Evolutionary conservation across 345 rosid genomes (phyloP).

Genomic region (Salix viminalis): DNA sequence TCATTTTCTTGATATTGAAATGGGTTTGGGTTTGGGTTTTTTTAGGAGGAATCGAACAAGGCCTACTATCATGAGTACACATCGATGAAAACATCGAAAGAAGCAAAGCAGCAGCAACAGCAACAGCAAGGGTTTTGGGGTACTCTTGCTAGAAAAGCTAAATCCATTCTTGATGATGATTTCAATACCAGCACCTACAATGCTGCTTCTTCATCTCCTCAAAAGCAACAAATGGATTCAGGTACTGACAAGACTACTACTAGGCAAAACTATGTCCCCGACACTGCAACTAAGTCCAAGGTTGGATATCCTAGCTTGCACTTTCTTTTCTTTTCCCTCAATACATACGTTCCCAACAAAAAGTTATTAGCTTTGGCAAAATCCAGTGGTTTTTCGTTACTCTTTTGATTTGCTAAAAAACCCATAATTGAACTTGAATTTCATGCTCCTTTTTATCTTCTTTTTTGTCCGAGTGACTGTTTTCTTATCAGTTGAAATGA

Average conservation of each 20-base stretch:
- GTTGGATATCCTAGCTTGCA: background rate
- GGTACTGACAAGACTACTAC: background rate
- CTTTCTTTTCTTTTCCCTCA: background rate
- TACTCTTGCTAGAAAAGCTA: slow-evolving; percentile 26
- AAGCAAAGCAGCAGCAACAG: slow-evolving; percentile 31
- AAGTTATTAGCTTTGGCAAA: background rate
- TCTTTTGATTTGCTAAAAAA: background rate
- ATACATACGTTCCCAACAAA: background rate
- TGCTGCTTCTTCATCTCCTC: background rate
- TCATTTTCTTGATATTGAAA: background rate
- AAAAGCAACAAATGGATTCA: background rate
- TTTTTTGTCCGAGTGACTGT: background rate
- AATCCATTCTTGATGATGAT: slow-evolving; percentile 27
- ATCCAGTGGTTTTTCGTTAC: background rate
- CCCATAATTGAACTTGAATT: background rate
- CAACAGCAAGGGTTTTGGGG: slow-evolving; percentile 25
- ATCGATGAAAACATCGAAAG: slow-evolving; percentile 36
- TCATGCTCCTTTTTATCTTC: background rate
- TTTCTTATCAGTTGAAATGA: background rate
- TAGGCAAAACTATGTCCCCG: background rate
- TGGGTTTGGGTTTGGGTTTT: background rate
- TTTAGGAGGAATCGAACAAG: slow-evolving; percentile 36
- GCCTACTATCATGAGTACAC: slow-evolving; percentile 35
- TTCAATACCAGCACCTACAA: background rate
- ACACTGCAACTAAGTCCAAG: slow-evolving; percentile 8